phyloP scores from a whole-genome alignment of 2,329 filamentous ascomycete species.

The Ambrosiella beaveri region DNA sequence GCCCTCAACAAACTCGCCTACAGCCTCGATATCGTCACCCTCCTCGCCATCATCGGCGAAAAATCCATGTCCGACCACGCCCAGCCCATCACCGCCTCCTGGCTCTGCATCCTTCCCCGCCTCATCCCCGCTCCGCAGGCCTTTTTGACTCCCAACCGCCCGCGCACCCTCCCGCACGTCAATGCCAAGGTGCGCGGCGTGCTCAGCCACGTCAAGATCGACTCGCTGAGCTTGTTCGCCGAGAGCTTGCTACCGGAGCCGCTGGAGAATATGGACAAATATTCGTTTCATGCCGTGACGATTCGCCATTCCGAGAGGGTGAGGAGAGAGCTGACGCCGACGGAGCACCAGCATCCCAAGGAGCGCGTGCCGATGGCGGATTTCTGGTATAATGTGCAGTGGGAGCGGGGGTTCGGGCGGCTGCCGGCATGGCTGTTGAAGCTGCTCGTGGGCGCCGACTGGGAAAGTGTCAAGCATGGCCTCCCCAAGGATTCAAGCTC shows the following conservation, averaged over 20 bases:
- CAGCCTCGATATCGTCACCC: conserved; percentile 43
- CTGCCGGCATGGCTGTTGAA: no score
- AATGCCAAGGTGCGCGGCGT: conserved; percentile 40
- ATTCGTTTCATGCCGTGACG: conserved; percentile 30
- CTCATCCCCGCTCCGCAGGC: conserved; percentile 46
- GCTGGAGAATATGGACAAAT: conserved; percentile 27
- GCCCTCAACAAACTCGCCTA: conserved; percentile 28
- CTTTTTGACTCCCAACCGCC: conserved; percentile 38
- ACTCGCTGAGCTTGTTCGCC: conserved; percentile 43
- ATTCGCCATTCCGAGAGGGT: conserved; percentile 26
- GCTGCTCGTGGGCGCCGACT: no score
- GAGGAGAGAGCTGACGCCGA: background rate
- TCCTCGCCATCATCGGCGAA: conserved; percentile 46
- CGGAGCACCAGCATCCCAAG: background rate
- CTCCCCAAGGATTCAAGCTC: no score
- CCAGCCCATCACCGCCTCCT: conserved; percentile 41
- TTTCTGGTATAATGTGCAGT: no score
- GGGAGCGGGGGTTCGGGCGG: no score
- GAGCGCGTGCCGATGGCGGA: background rate
- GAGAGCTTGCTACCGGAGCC: conserved; percentile 19
- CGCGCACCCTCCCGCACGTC: conserved; percentile 36
- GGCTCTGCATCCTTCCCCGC: conserved; percentile 39
- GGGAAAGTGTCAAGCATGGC: no score
- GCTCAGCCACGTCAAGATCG: conserved; percentile 35
- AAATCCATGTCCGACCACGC: conserved; percentile 39